A percentile compares a stretch with the other conserved stretches of the same genome.
These are phyloP conservation scores for Pseudohyphozyma bogoriensis DNA, from an alignment of 768 basidiomycete species.

Conservation along the genomic window DNA sequence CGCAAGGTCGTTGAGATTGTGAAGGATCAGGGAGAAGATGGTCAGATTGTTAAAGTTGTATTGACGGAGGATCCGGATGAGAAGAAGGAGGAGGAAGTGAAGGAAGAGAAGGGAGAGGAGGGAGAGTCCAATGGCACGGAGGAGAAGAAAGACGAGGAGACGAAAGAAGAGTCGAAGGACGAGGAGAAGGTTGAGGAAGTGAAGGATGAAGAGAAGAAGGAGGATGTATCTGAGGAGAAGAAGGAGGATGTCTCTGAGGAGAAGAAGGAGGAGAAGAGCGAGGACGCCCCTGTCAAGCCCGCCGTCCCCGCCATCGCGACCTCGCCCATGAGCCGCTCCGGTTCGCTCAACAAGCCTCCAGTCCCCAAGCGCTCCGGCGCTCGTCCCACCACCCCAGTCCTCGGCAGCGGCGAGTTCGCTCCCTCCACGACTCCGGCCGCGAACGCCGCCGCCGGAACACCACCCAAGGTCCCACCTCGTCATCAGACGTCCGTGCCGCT, in stretches of 20 bases:
- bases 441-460: not conserved
- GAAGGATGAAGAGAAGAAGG: no score
- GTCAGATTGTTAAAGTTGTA: no score
- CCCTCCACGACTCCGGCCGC: not conserved
- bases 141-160: slow-evolving; percentile 47
- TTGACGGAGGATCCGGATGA: not conserved
- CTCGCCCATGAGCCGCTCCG: slow-evolving; percentile 4
- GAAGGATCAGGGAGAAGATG: not conserved
- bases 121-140: slow-evolving; percentile 50
- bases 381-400: not conserved
- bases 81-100: not conserved
- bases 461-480: not conserved
- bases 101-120: slow-evolving; percentile 7
- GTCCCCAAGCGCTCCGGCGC: slow-evolving; percentile 6
- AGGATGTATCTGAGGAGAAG: no score
- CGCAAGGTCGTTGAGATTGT: no score
- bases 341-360: slow-evolving; percentile 8
- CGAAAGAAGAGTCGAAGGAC: slow-evolving; percentile 51
- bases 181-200: slow-evolving; percentile 41
- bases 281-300: no score
- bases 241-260: not conserved
- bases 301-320: no score
- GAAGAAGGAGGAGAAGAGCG: not conserved
- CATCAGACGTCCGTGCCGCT: not conserved
- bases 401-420: not conserved